Evolutionary conservation across 2,329 filamentous ascomycete species (phyloP), one percentile per base, ranked within the genome.

Genomic region (Fusarium abutilonis): DNA sequence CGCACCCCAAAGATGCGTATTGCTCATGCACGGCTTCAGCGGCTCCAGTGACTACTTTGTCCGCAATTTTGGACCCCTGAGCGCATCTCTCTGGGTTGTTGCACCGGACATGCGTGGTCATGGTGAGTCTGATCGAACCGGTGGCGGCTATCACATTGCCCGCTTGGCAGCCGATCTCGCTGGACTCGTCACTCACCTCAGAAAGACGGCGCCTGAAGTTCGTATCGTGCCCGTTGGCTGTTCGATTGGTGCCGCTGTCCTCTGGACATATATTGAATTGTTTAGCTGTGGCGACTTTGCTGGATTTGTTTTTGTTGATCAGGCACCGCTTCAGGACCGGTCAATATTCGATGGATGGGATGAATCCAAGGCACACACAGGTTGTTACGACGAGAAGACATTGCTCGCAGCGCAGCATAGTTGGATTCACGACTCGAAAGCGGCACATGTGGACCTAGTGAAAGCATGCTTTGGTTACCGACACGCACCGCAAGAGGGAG

Each of bases 11-110:
- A 65, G 52, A 48, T 71, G 69, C 39, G 57, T 70, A 19, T 21
- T 71, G 36, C 66, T 71, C 41, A 71, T 71, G 67, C 69, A 71
- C 41, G 69, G 69, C 28, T 71, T 71, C 65, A 71, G 69, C 31
- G 69, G 69, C 26, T 71, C 69, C 10, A 68, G 69, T 39, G 69
- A 71, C 42, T 71, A 71, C 46, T 71, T 71, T 26, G 28, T 44
- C 35, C 65, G 64, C 23, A 71, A 71, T 51, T 57, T 63, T 19
- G 45, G 42, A 8, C 48, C 60, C 4, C 36, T 71, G 14, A 64
- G 61, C 21, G 52, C 69, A 13, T 58, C 51, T 7, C n/a, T 56
- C 14, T 71, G 66, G 67, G 60, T 71, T 31, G 17, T 71, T 43
- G 69, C 69, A 3, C 69, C 69, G 15, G 69, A 71, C 42, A 71